Percentiles rank a stretch among this genome's conserved stretches.
These are phyloP conservation scores for Heterobasidion occidentale DNA, from an alignment of 1,284 basidiomycete genomes.

Conservation along the genomic window DNA sequence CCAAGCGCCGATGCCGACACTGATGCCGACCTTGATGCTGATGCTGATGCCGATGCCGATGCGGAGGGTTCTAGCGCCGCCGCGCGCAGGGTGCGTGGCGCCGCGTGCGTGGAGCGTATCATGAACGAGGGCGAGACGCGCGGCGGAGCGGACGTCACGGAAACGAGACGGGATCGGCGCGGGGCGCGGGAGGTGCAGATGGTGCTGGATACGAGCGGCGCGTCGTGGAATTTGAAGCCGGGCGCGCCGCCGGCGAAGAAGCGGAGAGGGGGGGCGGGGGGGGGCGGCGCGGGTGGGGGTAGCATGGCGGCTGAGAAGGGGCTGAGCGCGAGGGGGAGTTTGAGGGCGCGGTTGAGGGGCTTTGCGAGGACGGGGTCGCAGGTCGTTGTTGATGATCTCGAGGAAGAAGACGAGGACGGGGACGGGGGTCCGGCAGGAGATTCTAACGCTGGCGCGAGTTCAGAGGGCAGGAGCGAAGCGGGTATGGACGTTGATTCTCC, in stretches of 20 bases:
- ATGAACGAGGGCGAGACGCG: background rate
- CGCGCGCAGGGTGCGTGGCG: background rate
- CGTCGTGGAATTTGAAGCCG: conserved; percentile 35
- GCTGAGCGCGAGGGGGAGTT: conserved; percentile 20
- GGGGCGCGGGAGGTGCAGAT: conserved; percentile 26
- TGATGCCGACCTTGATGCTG: background rate
- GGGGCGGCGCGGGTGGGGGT: conserved; percentile 11
- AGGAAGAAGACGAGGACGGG: conserved; percentile 15
- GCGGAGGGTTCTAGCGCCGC: background rate
- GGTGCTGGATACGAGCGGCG: conserved; percentile 36
- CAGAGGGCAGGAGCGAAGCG: conserved; percentile 1
- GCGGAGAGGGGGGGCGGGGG: conserved; percentile 16
- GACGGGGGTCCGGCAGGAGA: conserved; percentile 7
- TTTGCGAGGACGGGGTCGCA: conserved; percentile 48
- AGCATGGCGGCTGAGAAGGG: conserved; percentile 12
- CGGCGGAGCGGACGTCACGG: background rate
- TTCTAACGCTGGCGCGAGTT: background rate
- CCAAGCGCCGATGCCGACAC: background rate
- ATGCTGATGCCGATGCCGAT: too few species aligned
- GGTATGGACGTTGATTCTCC: conserved; percentile 3
- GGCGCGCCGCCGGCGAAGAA: conserved; percentile 13
- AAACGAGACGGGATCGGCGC: background rate
- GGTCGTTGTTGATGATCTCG: conserved; percentile 12
- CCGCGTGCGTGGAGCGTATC: conserved; percentile 10
- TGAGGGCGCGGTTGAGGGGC: conserved; percentile 38